These are phyloP conservation scores for Rhizoclosmatium sp. DNA, from an alignment of 192 early-diverging fungal species.

Conservation along the genomic window DNA sequence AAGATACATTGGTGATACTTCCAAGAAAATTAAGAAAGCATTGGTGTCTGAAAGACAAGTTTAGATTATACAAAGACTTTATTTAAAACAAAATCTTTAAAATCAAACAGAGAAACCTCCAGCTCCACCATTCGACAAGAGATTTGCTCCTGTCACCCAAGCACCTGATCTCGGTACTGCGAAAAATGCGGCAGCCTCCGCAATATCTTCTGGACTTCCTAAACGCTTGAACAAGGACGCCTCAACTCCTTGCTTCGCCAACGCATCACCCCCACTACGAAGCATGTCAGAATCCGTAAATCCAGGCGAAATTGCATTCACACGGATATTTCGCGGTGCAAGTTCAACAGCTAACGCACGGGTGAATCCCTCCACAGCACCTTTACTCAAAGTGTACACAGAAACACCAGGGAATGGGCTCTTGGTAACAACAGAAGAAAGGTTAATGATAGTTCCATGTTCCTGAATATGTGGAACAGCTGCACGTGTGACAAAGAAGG, in stretches of 20 bases:
- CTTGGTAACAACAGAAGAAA: conserved; percentile 43
- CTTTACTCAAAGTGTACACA: conserved; percentile 46
- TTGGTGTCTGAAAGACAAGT: too few species aligned
- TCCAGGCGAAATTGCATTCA: conserved; percentile 48
- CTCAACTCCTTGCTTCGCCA: conserved; percentile 22
- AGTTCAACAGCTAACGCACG: conserved; percentile 43
- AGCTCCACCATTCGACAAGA: not conserved
- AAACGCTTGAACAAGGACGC: conserved; percentile 37
- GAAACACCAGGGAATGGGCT: conserved; percentile 18
- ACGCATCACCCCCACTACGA: not conserved
- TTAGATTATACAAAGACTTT: too few species aligned
- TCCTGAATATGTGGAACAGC: conserved; percentile 42
- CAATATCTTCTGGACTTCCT: conserved; percentile 47
- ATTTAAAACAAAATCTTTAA: too few species aligned
- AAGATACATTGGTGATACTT: too few species aligned
- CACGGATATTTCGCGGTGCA: conserved; percentile 47
- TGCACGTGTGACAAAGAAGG: not conserved
- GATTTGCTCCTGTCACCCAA: conserved; percentile 20
- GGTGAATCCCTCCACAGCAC: conserved; percentile 47
- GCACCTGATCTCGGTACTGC: conserved; percentile 22
- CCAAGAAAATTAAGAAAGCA: too few species aligned
- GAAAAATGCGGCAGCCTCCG: conserved; percentile 40
- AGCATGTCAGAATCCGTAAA: conserved; percentile 35
- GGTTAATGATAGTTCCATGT: conserved; percentile 40
- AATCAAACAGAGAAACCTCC: too few species aligned